Evolutionary conservation across 2,329 filamentous ascomycete species (phyloP).

Genomic region (Phoma herbarum): DNA sequence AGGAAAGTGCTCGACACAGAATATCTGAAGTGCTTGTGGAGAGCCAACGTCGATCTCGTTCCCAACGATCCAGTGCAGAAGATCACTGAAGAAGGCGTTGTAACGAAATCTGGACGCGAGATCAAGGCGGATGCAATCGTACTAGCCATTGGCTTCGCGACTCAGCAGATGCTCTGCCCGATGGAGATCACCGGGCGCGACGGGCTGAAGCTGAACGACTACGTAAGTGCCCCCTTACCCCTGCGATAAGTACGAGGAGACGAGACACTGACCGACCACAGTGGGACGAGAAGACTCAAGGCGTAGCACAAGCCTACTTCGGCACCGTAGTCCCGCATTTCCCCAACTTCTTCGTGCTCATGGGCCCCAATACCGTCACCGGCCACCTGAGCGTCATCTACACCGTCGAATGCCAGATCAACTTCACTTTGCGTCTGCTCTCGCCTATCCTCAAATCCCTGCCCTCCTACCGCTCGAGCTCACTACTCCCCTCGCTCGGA

Average conservation of each 20-base stretch:
- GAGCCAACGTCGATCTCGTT: slow-evolving; percentile 55
- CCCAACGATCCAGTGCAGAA: slow-evolving; percentile 52
- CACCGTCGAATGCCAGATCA: slow-evolving; percentile 62
- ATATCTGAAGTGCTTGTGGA: slow-evolving; percentile 56
- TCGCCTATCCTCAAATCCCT: slow-evolving; percentile 52
- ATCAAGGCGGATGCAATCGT: slow-evolving; percentile 58
- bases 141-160: slow-evolving; percentile 61
- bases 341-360: slow-evolving; percentile 38
- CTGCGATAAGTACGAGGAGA: no score
- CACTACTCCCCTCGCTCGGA: slow-evolving; percentile 32
- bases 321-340: slow-evolving; percentile 57
- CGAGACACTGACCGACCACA: slow-evolving; percentile 25
- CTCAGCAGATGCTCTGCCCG: slow-evolving; percentile 57
- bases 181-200: slow-evolving; percentile 58
- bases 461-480: slow-evolving; percentile 34
- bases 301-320: slow-evolving; percentile 57
- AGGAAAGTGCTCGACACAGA: slow-evolving; percentile 59
- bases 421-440: slow-evolving; percentile 56
- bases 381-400: slow-evolving; percentile 62
- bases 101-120: slow-evolving; percentile 50
- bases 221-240: slow-evolving; percentile 35
- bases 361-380: slow-evolving; percentile 54
- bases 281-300: slow-evolving; percentile 51
- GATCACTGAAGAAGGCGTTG: slow-evolving; percentile 52
- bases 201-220: slow-evolving; percentile 52